phyloP scores from a whole-genome alignment of 352 stramenopile species.

The Sclerospora graminicola region DNA sequence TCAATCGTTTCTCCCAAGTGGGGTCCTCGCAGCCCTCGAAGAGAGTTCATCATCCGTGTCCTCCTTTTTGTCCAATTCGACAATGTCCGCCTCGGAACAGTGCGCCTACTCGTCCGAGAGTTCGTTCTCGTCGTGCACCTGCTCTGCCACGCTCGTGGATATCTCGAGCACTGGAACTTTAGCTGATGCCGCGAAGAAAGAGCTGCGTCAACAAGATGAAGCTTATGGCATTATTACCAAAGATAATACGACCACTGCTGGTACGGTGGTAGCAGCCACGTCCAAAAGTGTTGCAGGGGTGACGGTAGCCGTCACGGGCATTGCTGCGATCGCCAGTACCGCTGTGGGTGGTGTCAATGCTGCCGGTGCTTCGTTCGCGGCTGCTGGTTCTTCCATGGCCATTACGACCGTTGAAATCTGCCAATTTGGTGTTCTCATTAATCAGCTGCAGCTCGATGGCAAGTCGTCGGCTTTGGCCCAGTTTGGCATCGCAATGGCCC shows the following conservation, averaged over 20 bases:
- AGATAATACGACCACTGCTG: constrained; percentile 44
- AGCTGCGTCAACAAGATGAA: constrained; percentile 37
- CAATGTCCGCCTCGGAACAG: constrained; percentile 42
- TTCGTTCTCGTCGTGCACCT: constrained; percentile 61
- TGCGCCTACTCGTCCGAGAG: constrained; percentile 49
- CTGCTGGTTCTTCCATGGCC: constrained; percentile 47
- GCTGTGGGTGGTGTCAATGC: constrained; percentile 31
- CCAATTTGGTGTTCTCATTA: constrained; percentile 69
- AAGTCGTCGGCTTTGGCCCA: constrained; percentile 59
- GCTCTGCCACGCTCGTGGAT: constrained; percentile 46
- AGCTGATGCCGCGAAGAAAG: constrained; percentile 46
- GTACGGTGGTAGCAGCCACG: constrained; percentile 47
- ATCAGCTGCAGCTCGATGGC: constrained; percentile 59
- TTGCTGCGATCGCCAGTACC: constrained; percentile 62
- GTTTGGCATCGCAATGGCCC: constrained; percentile 69
- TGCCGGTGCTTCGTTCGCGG: constrained; percentile 34
- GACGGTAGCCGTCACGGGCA: constrained; percentile 54
- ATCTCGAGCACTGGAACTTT: constrained; percentile 22
- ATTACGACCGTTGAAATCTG: constrained; percentile 73
- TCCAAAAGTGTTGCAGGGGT: constrained; percentile 62
- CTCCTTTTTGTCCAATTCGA: constrained; percentile 49
- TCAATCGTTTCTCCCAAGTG: constrained; percentile 41
- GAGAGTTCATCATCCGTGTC: constrained; percentile 30
- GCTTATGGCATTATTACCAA: constrained; percentile 47
- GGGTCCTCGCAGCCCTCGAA: constrained; percentile 30